Percentiles rank a stretch among this genome's conserved stretches.
These are phyloP conservation scores for Posidonia oceanica DNA, from an alignment of 116 monocot species.

Conservation along the genomic window DNA sequence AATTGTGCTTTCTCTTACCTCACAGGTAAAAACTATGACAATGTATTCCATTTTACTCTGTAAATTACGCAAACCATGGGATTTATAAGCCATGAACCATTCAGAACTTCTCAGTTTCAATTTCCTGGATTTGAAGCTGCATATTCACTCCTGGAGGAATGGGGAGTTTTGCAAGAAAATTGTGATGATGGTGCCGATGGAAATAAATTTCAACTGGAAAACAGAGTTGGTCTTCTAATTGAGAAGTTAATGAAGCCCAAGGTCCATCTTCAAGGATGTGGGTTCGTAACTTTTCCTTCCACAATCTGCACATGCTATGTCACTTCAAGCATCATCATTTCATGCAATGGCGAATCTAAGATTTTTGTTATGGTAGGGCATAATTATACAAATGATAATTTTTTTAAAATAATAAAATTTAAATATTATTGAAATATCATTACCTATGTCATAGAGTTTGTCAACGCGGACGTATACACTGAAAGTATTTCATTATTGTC, in stretches of 20 bases:
- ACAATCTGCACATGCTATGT: neutral
- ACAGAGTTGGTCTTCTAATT: constrained; percentile 17
- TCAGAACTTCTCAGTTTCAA: neutral
- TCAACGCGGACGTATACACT: too few relatives aligned
- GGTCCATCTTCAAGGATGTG: constrained; percentile 44
- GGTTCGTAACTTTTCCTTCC: constrained; percentile 29
- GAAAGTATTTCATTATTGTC: too few relatives aligned
- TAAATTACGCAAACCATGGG: constrained; percentile 47
- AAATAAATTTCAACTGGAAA: constrained; percentile 11
- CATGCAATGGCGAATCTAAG: too few relatives aligned
- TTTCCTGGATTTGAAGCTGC: constrained; percentile 16
- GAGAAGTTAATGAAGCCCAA: constrained; percentile 31
- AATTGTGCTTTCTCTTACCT: neutral
- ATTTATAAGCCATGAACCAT: constrained; percentile 29
- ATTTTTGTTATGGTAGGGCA: too few relatives aligned
- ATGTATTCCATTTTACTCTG: constrained; percentile 1
- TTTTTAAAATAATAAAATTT: too few relatives aligned
- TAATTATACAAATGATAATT: too few relatives aligned
- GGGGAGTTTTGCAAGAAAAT: constrained; percentile 5
- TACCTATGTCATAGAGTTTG: too few relatives aligned
- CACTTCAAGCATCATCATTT: too few relatives aligned
- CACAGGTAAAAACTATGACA: neutral
- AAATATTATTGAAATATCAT: too few relatives aligned
- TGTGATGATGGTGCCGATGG: neutral
- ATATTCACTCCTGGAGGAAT: constrained; percentile 27